Base-by-base conservation (phyloP, 2,329 filamentous ascomycete genomes). In the Colletotrichum sp. region DNA sequence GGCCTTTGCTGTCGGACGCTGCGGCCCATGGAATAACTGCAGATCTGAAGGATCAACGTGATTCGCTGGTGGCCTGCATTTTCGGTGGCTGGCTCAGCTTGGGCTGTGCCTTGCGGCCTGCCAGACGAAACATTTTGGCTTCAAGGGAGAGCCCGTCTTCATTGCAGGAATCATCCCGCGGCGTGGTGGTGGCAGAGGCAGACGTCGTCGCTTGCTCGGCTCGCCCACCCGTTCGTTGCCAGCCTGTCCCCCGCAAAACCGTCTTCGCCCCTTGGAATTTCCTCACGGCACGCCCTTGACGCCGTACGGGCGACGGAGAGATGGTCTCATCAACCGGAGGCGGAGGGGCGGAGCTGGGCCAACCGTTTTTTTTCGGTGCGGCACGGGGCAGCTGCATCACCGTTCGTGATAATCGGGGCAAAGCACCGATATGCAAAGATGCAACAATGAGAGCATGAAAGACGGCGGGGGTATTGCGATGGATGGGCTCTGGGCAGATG, bases 391-490 rank as follows among this genome's bases (percentile, higher is more conserved):
- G 44, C n/a, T 7, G 44, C 44, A 49, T 49, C 44, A 49, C 44
- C 44, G n/a, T 70, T 36, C 69, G 44, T 15, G 24, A 59, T 26
- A 12, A 71, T 28, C 28, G 60, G 44, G 28, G 15, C 30, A 52
- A 28, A 44, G 26, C 8, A 36, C 21, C 30, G 60, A 63, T 34
- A 24, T 21, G 18, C 18, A 57, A 65, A 62, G 15, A 75, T 71
- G 72, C 72, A 74, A 74, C 65, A 71, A 71, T 34, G 59, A 74
- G 72, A 52, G 62, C 34, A 52, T 18, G 32, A 6, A 18, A 16
- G n/a, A 49, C 44, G n/a, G 18, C 18, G 44, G 44, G 44, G 44
- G 9, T 13, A 7, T 21, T 21, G 44, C 10, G 44, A 64, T 21
- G 32, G 60, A 34, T 24, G 55, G 8, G 13, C 24, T 49, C 44